Conservation (phyloP, 257 asterid species). For the Penstemon eatonii region DNA sequence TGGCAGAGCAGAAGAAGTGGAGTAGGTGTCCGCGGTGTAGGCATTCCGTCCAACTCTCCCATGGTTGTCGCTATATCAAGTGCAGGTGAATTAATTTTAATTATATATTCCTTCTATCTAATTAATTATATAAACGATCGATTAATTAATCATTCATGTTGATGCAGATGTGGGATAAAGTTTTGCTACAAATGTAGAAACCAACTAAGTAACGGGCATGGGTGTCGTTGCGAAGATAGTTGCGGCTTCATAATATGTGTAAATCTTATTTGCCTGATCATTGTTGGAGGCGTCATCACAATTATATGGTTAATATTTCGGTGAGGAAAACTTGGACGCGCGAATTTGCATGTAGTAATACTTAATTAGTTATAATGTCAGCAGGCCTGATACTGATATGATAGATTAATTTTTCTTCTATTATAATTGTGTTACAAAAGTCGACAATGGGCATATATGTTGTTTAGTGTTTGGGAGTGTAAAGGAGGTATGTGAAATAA, state of each 20-base stretch:
- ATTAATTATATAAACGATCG: neutral
- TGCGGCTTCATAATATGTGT: slow-evolving; percentile 33
- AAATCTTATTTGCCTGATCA: slow-evolving; percentile 20
- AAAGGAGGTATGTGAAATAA: too few relatives aligned
- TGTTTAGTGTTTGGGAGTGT: too few relatives aligned
- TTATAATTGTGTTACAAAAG: too few relatives aligned
- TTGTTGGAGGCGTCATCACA: too few relatives aligned
- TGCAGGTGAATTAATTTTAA: slow-evolving; percentile 46
- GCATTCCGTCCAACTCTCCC: slow-evolving; percentile 52
- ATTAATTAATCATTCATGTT: too few relatives aligned
- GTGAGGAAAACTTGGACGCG: too few relatives aligned
- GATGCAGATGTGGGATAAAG: slow-evolving; percentile 50
- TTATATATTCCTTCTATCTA: neutral
- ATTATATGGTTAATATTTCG: too few relatives aligned
- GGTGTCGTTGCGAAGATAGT: slow-evolving; percentile 52
- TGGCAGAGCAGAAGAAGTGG: slow-evolving; percentile 55
- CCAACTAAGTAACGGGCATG: slow-evolving; percentile 40
- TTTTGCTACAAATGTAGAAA: slow-evolving; percentile 83
- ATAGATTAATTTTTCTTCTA: too few relatives aligned
- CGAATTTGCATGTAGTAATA: too few relatives aligned
- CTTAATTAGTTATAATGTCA: too few relatives aligned
- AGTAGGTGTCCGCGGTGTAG: slow-evolving; percentile 10
- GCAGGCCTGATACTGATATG: too few relatives aligned
- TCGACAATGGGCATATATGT: too few relatives aligned
- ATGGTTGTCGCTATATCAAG: slow-evolving; percentile 48